Base-by-base conservation (phyloP, 495 filamentous ascomycete genomes). In the Penicillium waksmanii region DNA sequence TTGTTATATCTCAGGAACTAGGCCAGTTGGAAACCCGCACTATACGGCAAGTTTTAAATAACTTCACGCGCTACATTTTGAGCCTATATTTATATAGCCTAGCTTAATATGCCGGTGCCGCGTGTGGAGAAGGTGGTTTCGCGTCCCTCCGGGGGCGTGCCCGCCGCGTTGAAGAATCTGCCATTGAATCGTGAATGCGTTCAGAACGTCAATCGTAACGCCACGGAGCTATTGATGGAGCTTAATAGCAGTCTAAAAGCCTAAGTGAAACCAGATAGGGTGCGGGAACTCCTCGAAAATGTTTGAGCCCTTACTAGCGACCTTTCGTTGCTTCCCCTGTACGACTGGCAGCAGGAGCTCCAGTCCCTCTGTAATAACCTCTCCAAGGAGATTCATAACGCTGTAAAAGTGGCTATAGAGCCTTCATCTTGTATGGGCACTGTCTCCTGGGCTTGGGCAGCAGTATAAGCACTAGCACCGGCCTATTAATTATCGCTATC, bases 1-100 rank as follows among this genome's bases (percentile, higher is more conserved):
- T 48, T 48, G 44, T 48, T 48, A 25, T 48, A 48, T 48, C 21
- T 25, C 44, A 48, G 44, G 44, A 25, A 48, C 44, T 19, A 48
- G 6, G 19, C 44, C 44, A 23, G 8, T 25, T 25, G 4, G 25
- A 3, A 27, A 15, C 17, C 15, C 3, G 2, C 9, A 48, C 2
- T 23, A 11, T 25, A n/a, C 3, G 4, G 44, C 44, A 48, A 12
- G 10, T 27, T 48, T 9, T 10, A 48, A 23, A 17, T 27, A 48
- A 27, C 18, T 25, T 4, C 21, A 12, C 44, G 9, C 21, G 44
- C 44, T 48, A 27, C 13, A 23, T 48, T 48, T 23, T 48, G 19
- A 48, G 10, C 21, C 13, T 8, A 6, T 2, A 0, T 27, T 23
- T 15, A 8, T 13, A 23, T 9, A 17, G 4, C 4, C 19, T 27